A percentile compares a stretch with the other conserved stretches of the same genome.
phyloP scores from a whole-genome alignment of 805 yeast genomes.

The Myxozyma vanderwaltii region DNA sequence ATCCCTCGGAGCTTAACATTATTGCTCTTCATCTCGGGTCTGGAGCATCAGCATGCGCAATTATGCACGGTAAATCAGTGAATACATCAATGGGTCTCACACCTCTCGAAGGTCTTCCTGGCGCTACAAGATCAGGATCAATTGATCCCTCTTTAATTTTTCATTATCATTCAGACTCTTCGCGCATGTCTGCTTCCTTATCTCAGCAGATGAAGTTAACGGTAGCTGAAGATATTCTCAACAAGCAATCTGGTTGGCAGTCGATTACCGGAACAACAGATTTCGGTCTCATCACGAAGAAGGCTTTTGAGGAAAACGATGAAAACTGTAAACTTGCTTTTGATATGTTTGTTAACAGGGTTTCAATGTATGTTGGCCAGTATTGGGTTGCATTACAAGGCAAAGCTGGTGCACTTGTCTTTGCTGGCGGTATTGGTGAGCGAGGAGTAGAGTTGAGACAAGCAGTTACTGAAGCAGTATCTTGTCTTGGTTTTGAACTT shows the following conservation, averaged over 20 bases:
- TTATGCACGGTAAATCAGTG: slow-evolving; percentile 25
- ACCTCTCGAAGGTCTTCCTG: slow-evolving; percentile 35
- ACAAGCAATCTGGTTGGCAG: slow-evolving; percentile 30
- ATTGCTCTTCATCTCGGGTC: slow-evolving; percentile 34
- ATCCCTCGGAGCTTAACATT: slow-evolving; percentile 12
- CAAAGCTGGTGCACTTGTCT: slow-evolving; percentile 26
- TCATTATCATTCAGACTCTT: slow-evolving; percentile 30
- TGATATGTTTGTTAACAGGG: slow-evolving; percentile 32
- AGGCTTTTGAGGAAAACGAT: slow-evolving; percentile 16
- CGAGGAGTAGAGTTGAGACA: slow-evolving; percentile 22
- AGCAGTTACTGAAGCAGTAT: slow-evolving; percentile 18
- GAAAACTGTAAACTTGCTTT: slow-evolving; percentile 30
- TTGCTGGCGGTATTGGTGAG: slow-evolving; percentile 35
- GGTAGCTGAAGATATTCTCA: slow-evolving; percentile 33
- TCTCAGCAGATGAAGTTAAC: slow-evolving; percentile 30
- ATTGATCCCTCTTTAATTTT: slow-evolving; percentile 33
- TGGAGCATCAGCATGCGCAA: slow-evolving; percentile 36
- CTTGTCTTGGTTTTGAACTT: slow-evolving; percentile 26
- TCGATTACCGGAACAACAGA: slow-evolving; percentile 34
- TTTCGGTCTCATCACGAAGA: slow-evolving; percentile 27
- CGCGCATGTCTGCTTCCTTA: slow-evolving; percentile 31
- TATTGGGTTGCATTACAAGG: slow-evolving; percentile 31
- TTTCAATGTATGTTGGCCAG: slow-evolving; percentile 29
- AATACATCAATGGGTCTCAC: slow-evolving; percentile 36
- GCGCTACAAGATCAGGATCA: slow-evolving; percentile 35